These are phyloP conservation scores for Adansonia grandidieri DNA, from an alignment of 441 rosid genomes.

Conservation along the genomic window DNA sequence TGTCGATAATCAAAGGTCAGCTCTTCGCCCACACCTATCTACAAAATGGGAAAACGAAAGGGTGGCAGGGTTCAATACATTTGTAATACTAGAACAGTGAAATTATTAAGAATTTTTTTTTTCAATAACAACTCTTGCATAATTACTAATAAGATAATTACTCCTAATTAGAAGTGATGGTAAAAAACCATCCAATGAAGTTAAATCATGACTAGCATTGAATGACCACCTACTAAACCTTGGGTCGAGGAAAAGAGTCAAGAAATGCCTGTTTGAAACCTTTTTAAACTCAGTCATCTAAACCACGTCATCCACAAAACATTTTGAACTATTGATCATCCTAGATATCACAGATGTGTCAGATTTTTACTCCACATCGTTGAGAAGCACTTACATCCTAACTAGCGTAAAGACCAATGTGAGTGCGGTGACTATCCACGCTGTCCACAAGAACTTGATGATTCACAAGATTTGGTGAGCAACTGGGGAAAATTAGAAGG, in stretches of 20 bases:
- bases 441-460: constrained; percentile 88
- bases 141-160: not conserved
- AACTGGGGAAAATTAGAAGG: constrained; percentile 52
- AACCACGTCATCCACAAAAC: not conserved
- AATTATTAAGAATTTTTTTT: not conserved
- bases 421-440: constrained; percentile 81
- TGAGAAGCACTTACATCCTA: constrained; percentile 66
- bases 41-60: constrained; percentile 35
- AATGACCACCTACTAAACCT: not conserved
- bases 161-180: not conserved
- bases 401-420: constrained; percentile 90
- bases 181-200: not conserved
- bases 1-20: constrained; percentile 67
- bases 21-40: constrained; percentile 92
- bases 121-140: not conserved
- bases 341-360: not conserved
- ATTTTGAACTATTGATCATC: not conserved
- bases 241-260: not conserved
- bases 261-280: constrained; percentile 1
- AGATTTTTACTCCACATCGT: constrained; percentile 11
- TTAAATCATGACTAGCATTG: not conserved
- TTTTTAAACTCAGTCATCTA: not conserved
- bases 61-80: constrained; percentile 14
- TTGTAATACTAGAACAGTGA: not conserved
- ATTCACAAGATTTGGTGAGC: constrained; percentile 80